Evolutionary conservation across 805 yeast genomes (phyloP), one percentile per base, ranked within the genome.

Genomic region (Lachancea lanzarotensis): DNA sequence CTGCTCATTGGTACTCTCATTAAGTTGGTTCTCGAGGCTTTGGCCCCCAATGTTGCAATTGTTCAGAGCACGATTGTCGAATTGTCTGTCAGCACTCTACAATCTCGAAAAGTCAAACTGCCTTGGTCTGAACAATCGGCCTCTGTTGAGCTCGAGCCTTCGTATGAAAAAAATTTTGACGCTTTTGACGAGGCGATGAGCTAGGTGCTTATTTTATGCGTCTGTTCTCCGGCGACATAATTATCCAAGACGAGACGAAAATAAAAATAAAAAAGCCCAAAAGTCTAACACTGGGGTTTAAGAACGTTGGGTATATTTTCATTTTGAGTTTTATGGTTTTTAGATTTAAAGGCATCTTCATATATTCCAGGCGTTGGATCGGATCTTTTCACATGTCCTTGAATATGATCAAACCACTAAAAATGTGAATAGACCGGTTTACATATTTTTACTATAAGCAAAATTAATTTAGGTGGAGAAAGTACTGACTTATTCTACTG

Each of bases 1-100:
- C 42, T 38, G 30, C 38, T 47, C 48, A 47, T 41, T 35, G 26
- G 29, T 40, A 29, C n/a, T 32, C 19, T 12, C 43, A 40, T 40
- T 18, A 18, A 25, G 9, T 32, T 40, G 7, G 13, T 40, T 30
- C 18, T 13, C 27, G 29, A 17, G 16, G 32, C 22, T 11, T 16
- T 13, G 31, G 15, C 31, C 15, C 31, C 13, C 13, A 29, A 29
- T 13, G 15, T 3, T 13, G 25, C 13, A 29, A 29, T 29, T 29
- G 15, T 29, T 29, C 31, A 3, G 31, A 29, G 31, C 4, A 11
- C 8, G 10, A 11, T 9, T 30, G 30, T 5, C 17, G 4, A 29
- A 17, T 11, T 17, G 30, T 15, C 7, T 20, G 11, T 12, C 10
- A 18, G 19, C 29, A 12, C 27, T 18, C 35, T 30, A 17, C 19